Evolutionary conservation across 1,284 basidiomycete species (phyloP), one percentile per base, ranked within the genome.

Genomic region (Xerocomus nothofagi): DNA sequence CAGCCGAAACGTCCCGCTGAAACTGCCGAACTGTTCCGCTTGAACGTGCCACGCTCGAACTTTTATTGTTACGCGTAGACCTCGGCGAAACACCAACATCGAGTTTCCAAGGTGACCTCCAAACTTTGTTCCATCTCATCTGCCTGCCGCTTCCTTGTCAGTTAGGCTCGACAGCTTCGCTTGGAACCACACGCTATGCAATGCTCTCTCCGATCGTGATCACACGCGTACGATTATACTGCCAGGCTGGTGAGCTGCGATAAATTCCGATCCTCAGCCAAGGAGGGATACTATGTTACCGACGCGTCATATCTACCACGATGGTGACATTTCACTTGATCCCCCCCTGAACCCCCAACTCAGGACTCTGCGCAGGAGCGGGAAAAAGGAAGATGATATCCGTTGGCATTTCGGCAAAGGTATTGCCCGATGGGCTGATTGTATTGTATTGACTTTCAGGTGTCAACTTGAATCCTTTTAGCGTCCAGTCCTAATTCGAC

Each of bases 11-110:
- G 20, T 21, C 23, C 40, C 21, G 6, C 38, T 55, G 50, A 52
- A 51, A 49, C 49, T 2, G 45, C 47, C 33, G 26, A 47, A 26
- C 26, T 18, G 71, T 56, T 82, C 78, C 21, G 80, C 67, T 39
- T 77, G 51, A 79, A 71, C 81, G 84, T 85, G 9, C 5, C 18
- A n/a, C 36, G 36, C 21, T 15, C n/a, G n/a, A n/a, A n/a, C n/a
- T n/a, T n/a, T n/a, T n/a, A n/a, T n/a, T n/a, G n/a, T n/a, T n/a
- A n/a, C n/a, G n/a, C n/a, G n/a, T n/a, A n/a, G n/a, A n/a, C n/a
- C n/a, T n/a, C n/a, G n/a, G n/a, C n/a, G n/a, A n/a, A n/a, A n/a
- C n/a, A n/a, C n/a, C n/a, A n/a, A n/a, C n/a, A n/a, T n/a, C n/a
- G n/a, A 12, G 27, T 12, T 10, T 11, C 6, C 14, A 29, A 29